phyloP scores from a whole-genome alignment of 768 basidiomycete species.

The Naganishia onofrii region DNA sequence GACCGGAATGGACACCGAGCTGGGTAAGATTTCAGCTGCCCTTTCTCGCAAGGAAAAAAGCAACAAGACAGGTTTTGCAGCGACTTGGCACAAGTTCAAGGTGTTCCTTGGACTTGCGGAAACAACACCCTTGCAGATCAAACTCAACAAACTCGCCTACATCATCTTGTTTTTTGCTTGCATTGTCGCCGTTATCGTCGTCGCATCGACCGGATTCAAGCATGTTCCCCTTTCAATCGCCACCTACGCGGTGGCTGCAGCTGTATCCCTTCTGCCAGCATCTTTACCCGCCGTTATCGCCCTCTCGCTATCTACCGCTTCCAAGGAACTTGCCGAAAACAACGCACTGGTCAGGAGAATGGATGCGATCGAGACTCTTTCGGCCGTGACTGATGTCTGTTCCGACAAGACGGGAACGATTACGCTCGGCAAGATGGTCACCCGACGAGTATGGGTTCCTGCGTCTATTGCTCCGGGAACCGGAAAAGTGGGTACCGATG shows the following conservation, averaged over 20 bases:
- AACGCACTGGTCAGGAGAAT: slow-evolving; percentile 65
- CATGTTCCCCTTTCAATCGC: slow-evolving; percentile 50
- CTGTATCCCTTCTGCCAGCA: slow-evolving; percentile 53
- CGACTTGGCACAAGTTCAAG: slow-evolving; percentile 60
- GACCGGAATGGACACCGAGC: slow-evolving; percentile 60
- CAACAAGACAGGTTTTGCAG: slow-evolving; percentile 47
- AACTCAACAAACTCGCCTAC: slow-evolving; percentile 53
- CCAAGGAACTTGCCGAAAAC: slow-evolving; percentile 58
- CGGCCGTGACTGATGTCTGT: slow-evolving; percentile 60
- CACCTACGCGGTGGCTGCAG: slow-evolving; percentile 53
- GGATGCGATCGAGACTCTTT: slow-evolving; percentile 64
- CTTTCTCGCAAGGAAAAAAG: slow-evolving; percentile 50
- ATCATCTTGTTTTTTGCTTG: slow-evolving; percentile 48
- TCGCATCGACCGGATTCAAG: slow-evolving; percentile 51
- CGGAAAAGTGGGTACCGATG: slow-evolving; percentile 37
- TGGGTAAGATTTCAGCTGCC: slow-evolving; percentile 53
- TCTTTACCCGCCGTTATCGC: slow-evolving; percentile 59
- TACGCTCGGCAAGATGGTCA: slow-evolving; percentile 56
- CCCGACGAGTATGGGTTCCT: slow-evolving; percentile 55
- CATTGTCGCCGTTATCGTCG: slow-evolving; percentile 52
- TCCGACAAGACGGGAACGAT: slow-evolving; percentile 71
- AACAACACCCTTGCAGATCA: slow-evolving; percentile 56
- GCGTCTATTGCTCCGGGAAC: slow-evolving; percentile 40
- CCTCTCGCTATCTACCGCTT: slow-evolving; percentile 61
- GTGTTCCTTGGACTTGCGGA: slow-evolving; percentile 54